Evolutionary conservation across 805 yeast genomes (phyloP), one percentile per base, ranked within the genome.

Genomic region (Metschnikowia matae): DNA sequence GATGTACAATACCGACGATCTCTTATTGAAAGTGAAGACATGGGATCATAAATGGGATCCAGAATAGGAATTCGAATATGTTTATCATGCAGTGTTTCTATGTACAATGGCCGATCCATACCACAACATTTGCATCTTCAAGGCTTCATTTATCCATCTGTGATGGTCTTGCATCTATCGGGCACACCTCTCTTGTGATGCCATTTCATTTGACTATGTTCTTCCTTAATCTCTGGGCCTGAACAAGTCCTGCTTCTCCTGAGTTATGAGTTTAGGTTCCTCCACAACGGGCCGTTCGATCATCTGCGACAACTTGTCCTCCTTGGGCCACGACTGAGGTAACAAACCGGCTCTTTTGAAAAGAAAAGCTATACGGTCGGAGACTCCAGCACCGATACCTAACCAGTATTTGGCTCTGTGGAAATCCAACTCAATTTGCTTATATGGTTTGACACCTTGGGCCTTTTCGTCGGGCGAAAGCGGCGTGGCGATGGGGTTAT

Each of bases 361-460:
- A 47, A 94, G 71, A 56, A 82, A 82, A 2, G 82, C 78, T 11
- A 92, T 96, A 3, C 94, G 74, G 40, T 86, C 90, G 21, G 92
- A 83, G 6, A 97, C 96, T 65, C 88, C 96, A 1, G 98, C 98
- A 11, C 99, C 99, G 17, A 89, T 96, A 61, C 97, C 96, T 34
- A 94, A 73, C 99, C 99, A 94, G 69, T 94, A 94, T 67, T 89
- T 89, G 4, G 96, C 82, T 61, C 97, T 82, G 56, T 83, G 82
- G 64, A 94, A 90, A 65, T 94, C 98, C 35, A 94, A 72, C 57
- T 84, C 79, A 38, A 92, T 80, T 58, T 90, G 90, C 66, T 94
- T 92, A 44, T 79, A 75, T 11, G 91, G 87, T 54, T 77, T 70
- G 37, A 73, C 71, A 10, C 86, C 87, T 18, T 64, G 65, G 37